Evolutionary conservation across 768 basidiomycete genomes (phyloP).

Genomic region (Lanmaoa rubissima): DNA sequence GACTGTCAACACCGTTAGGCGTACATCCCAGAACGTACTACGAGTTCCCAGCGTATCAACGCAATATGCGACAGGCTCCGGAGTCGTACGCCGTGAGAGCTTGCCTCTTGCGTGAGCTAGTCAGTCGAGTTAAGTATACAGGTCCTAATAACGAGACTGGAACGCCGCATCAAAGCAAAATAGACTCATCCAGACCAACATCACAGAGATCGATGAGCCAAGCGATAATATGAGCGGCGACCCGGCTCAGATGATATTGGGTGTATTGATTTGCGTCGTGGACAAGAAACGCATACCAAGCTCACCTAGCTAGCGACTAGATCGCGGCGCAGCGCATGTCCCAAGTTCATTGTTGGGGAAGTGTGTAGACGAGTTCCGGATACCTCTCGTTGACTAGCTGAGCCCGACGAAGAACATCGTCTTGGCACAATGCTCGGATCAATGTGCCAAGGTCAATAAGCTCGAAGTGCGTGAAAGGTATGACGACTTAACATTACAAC

Average conservation of each 20-base stretch:
- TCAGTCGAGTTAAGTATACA: background rate
- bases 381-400: background rate
- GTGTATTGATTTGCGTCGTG: background rate
- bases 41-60: background rate
- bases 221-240: background rate
- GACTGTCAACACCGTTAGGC: background rate
- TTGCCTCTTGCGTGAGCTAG: background rate
- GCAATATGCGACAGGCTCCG: background rate
- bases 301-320: conserved; percentile 2
- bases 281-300: background rate
- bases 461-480: conserved; percentile 11
- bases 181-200: background rate
- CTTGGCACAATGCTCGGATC: conserved; percentile 16
- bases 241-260: background rate
- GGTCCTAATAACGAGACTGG: background rate
- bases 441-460: conserved; percentile 25
- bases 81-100: background rate
- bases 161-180: background rate
- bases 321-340: background rate
- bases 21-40: background rate
- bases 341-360: background rate
- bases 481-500: conserved; percentile 26
- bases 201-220: background rate
- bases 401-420: background rate
- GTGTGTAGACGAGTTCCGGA: background rate